Base-by-base conservation (phyloP, 768 basidiomycete species). In the Artomyces pyxidatus region DNA sequence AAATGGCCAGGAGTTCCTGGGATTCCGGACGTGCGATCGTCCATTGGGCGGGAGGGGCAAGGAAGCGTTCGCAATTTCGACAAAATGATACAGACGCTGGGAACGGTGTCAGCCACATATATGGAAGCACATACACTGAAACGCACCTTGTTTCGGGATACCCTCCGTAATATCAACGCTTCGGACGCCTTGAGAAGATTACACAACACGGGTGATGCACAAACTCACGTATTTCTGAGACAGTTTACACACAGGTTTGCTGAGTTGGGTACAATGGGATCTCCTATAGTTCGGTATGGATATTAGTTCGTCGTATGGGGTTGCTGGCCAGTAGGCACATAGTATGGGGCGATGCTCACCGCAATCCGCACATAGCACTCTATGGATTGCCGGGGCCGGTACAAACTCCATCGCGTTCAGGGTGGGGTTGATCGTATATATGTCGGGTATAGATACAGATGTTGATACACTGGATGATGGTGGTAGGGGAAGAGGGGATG, bases 161-260 rank as follows among this genome's bases (percentile, higher is more conserved):
- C 92, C 93, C 63, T 98, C 95, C 1, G 94, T 98, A 63, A 99
- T 95, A 65, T 99, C 96, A 52, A 98, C 83, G 7, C 88, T 91
- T 59, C 4, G 35, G 42, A 21, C 40, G 25, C 12, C 0, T 16
- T 22, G 2, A 42, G 45, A 11, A 40, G 23, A 23, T 1, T 16
- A 12, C 12, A 26, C 14, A 23, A 5, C 21, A 47, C 17, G 27
- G 40, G 30, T 11, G 14, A 12, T n/a, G 27, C 23, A 37, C 14
- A 29, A 17, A 67, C 83, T 53, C 63, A 85, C 85, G 85, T 83
- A 75, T 94, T 95, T 48, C 92, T 70, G 38, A 96, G 72, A 62
- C 93, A 95, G 44, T 77, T 79, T 6, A 93, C 88, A 58, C 93
- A 95, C 30, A 94, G 71, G 71, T 94, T 94, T 35, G 92, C 92